phyloP scores from a whole-genome alignment of 768 basidiomycete genomes.

The Pisolithus albus region DNA sequence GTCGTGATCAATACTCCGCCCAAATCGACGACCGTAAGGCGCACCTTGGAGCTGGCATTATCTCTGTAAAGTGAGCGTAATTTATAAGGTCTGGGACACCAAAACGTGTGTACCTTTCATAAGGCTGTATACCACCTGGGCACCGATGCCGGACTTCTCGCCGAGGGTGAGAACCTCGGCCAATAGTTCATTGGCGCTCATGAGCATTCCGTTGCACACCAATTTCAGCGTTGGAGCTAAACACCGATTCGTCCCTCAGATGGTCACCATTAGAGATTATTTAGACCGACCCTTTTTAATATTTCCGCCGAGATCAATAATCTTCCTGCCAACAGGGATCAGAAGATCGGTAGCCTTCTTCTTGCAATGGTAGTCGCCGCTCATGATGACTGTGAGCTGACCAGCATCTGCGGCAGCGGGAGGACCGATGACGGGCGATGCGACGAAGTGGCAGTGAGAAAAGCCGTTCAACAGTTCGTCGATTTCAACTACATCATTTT shows the following conservation, averaged over 20 bases:
- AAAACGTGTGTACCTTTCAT: slow-evolving; percentile 44
- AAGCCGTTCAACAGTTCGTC: slow-evolving; percentile 57
- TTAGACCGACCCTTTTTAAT: slow-evolving; percentile 63
- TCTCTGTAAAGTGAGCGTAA: slow-evolving; percentile 36
- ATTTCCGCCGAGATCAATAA: slow-evolving; percentile 77
- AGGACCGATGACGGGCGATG: slow-evolving; percentile 72
- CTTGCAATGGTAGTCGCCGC: slow-evolving; percentile 77
- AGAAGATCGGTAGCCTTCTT: slow-evolving; percentile 72
- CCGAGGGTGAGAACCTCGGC: slow-evolving; percentile 81
- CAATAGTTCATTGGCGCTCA: slow-evolving; percentile 72
- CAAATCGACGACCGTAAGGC: slow-evolving; percentile 7
- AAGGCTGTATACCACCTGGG: slow-evolving; percentile 47
- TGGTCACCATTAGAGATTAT: too few species aligned
- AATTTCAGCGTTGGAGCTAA: slow-evolving; percentile 68
- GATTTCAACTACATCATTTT: slow-evolving; percentile 45
- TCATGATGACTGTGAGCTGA: slow-evolving; percentile 66
- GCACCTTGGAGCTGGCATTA: slow-evolving; percentile 61
- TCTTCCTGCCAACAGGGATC: slow-evolving; percentile 73
- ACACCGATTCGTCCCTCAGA: background rate
- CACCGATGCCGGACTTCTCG: slow-evolving; percentile 75
- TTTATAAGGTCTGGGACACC: background rate
- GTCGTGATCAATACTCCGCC: slow-evolving; percentile 1
- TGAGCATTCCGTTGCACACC: slow-evolving; percentile 71
- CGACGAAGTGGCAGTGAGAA: slow-evolving; percentile 57
- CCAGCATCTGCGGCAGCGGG: slow-evolving; percentile 63